A percentile compares a stretch with the other conserved stretches of the same genome.
Evolutionary conservation across 257 asterid genomes (phyloP).

Genomic region (Verbena officinalis): DNA sequence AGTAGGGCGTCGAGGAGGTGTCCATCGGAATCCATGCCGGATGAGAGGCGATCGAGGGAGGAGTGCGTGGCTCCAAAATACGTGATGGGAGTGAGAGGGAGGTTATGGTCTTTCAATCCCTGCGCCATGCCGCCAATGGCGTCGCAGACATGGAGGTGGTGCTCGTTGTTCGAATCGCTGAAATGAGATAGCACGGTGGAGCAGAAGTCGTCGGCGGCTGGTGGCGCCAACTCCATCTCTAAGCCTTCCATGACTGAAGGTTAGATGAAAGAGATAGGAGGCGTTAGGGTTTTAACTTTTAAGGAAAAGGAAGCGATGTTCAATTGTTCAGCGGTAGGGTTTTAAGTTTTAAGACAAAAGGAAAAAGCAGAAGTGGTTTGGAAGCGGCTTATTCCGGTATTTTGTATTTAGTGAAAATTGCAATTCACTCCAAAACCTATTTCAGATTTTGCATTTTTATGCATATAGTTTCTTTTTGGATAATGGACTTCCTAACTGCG

Average conservation of each 20-base stretch:
- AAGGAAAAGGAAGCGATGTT: too few species aligned
- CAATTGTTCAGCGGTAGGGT: too few species aligned
- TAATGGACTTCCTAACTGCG: too few species aligned
- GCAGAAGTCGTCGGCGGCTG: slow-evolving; percentile 51
- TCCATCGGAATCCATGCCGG: slow-evolving; percentile 47
- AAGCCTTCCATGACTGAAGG: slow-evolving; percentile 51
- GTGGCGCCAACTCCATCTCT: slow-evolving; percentile 44
- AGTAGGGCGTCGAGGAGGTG: slow-evolving; percentile 70
- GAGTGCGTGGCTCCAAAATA: slow-evolving; percentile 86
- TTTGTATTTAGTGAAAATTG: too few species aligned
- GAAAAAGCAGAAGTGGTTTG: too few species aligned
- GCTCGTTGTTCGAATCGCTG: slow-evolving; percentile 59
- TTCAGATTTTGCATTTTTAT: too few species aligned
- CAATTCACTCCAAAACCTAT: too few species aligned
- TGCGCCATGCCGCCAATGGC: slow-evolving; percentile 80
- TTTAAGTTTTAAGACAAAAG: too few species aligned
- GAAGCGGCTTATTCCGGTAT: too few species aligned
- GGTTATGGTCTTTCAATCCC: slow-evolving; percentile 66
- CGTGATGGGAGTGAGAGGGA: slow-evolving; percentile 56
- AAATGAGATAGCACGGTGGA: slow-evolving; percentile 51
- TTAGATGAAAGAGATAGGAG: neutral
- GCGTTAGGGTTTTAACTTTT: slow-evolving; percentile 34
- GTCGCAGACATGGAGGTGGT: slow-evolving; percentile 76
- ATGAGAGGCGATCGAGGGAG: slow-evolving; percentile 65
- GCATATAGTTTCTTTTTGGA: too few species aligned